Evolutionary conservation across 257 asterid genomes (phyloP).

Genomic region (Primulina eburnea): DNA sequence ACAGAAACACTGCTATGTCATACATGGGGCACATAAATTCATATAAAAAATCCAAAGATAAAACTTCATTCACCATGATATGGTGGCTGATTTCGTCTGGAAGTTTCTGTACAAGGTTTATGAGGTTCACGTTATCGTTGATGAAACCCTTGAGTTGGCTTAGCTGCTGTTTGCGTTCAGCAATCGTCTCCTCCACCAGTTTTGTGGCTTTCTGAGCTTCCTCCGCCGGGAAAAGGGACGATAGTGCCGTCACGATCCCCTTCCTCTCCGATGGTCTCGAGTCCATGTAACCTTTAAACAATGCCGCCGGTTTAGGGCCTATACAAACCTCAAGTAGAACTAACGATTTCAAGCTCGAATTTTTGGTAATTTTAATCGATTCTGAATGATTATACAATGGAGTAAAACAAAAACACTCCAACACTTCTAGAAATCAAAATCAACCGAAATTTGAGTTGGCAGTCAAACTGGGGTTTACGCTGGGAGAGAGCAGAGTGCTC

Average conservation of each 20-base stretch:
- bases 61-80: constrained; percentile 50
- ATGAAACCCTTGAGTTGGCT: constrained; percentile 50
- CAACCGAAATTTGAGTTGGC: too few species aligned
- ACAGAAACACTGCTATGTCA: constrained; percentile 3
- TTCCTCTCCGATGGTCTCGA: constrained; percentile 36
- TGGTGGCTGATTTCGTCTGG: constrained; percentile 81
- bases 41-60: background rate
- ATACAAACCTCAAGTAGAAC: too few species aligned
- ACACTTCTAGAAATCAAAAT: too few species aligned
- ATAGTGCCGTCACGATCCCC: constrained; percentile 62
- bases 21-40: background rate
- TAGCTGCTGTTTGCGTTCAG: constrained; percentile 53
- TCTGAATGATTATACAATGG: too few species aligned
- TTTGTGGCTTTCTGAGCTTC: constrained; percentile 74
- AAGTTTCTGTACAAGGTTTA: constrained; percentile 68
- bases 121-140: constrained; percentile 55
- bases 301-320: background rate
- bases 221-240: constrained; percentile 57
- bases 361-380: too few species aligned
- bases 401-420: too few species aligned
- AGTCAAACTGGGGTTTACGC: too few species aligned
- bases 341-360: too few species aligned
- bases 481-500: too few species aligned
- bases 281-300: constrained; percentile 25
- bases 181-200: constrained; percentile 57